Evolutionary conservation across 257 asterid species (phyloP), one percentile per base, ranked within the genome.

Genomic region (Nicotiana benthamiana): DNA sequence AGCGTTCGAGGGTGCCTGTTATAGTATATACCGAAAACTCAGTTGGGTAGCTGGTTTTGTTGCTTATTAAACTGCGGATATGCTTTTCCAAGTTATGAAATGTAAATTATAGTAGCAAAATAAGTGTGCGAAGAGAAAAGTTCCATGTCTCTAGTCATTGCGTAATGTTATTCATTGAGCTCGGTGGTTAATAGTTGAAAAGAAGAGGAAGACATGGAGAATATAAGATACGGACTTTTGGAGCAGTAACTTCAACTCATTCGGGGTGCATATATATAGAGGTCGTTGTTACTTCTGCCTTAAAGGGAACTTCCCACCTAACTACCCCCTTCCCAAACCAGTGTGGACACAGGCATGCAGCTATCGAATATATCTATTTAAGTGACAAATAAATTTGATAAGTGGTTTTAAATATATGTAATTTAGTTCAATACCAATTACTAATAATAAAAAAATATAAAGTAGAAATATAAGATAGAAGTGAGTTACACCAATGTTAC

Each of bases 171-270:
- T 61, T 10, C 4, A 24, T 43, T 70, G 36, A 72, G 56, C 30
- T 36, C 12, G 0, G 3, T 72, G 60, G 22, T 11, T 20, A 68
- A 52, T 32, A 32, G 75, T 76, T 74, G 65, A 75, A 86, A 82
- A 64, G 77, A 48, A 81, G 83, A 83, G 84, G 77, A 61, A 84
- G 84, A 83, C 88, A 83, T 67, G 83, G 61, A 77, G 93, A 91
- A 91, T 88, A 90, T 88, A 18, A 81, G 53, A 85, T 82, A 76
- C 60, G 52, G 52, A 34, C 75, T 81, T 87, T 86, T 53, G 22
- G 68, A 56, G 17, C 62, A 18, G 53, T 88, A 83, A 28, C 91
- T 88, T 88, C 86, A 81, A 79, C 57, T 68, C 56, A 20, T 40
- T 10, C 2, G 10, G 24, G 54, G n/a, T 68, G 43, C 74, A 36